phyloP scores from a whole-genome alignment of 768 basidiomycete genomes.

The Amanita inopinata region DNA sequence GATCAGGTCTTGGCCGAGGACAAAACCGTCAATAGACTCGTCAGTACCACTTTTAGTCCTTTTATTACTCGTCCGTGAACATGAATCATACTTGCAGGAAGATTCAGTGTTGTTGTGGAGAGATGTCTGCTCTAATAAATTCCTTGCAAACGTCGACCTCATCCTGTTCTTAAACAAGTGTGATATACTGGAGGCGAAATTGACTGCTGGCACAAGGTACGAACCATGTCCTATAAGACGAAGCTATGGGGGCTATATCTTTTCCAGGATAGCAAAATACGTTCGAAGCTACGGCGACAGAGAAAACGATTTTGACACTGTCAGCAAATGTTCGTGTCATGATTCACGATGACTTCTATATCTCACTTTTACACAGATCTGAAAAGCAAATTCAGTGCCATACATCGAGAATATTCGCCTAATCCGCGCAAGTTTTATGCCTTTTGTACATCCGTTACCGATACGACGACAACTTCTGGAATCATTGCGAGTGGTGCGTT shows the following conservation, averaged over 20 bases:
- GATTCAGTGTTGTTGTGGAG: constrained; percentile 90
- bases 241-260: background rate
- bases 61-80: background rate
- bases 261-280: constrained; percentile 46
- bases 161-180: constrained; percentile 87
- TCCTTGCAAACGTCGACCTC: constrained; percentile 70
- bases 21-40: constrained; percentile 36
- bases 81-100: constrained; percentile 33
- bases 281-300: constrained; percentile 67
- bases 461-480: constrained; percentile 62
- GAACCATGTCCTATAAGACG: constrained; percentile 9
- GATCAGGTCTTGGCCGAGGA: constrained; percentile 65
- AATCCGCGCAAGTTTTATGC: constrained; percentile 69
- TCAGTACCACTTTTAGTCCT: background rate
- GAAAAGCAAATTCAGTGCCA: constrained; percentile 61
- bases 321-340: constrained; percentile 51
- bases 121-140: constrained; percentile 73
- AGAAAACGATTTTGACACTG: constrained; percentile 59
- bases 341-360: constrained; percentile 1
- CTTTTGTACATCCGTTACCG: constrained; percentile 71
- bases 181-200: constrained; percentile 67
- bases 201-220: constrained; percentile 46
- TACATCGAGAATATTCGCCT: constrained; percentile 69
- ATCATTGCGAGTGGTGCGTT: constrained; percentile 67
- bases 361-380: constrained; percentile 35